A percentile compares a stretch with the other conserved stretches of the same genome.
Evolutionary conservation across 2,329 filamentous ascomycete genomes (phyloP).

Genomic region (Penicillium capsulatum): DNA sequence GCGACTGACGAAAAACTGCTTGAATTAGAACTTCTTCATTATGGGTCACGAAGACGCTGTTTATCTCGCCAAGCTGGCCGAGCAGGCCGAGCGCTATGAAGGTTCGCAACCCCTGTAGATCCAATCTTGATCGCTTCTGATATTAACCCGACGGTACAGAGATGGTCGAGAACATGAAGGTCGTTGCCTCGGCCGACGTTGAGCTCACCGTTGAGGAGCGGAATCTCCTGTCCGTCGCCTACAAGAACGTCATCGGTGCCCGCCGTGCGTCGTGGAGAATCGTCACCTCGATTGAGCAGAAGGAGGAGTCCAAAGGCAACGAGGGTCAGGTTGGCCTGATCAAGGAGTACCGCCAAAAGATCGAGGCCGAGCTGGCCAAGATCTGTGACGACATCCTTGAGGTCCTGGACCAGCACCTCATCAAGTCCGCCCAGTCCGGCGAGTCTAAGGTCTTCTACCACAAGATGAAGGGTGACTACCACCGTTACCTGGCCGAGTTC

Average conservation of each 20-base stretch:
- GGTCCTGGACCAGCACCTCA: conserved; percentile 88
- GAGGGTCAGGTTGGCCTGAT: conserved; percentile 83
- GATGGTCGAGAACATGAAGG: conserved; percentile 99
- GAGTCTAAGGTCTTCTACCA: conserved; percentile 99
- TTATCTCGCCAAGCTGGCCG: conserved; percentile 99
- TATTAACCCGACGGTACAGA: conserved; percentile 54
- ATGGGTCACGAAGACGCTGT: conserved; percentile 99
- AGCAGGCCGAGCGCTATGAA: conserved; percentile 99
- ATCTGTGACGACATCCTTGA: conserved; percentile 97
- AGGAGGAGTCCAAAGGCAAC: conserved; percentile 99
- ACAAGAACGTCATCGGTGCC: conserved; percentile 98
- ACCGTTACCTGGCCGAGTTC: conserved; percentile 98
- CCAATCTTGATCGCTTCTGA: conserved; percentile 1
- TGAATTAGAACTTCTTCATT: conserved; percentile 51
- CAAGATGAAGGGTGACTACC: conserved; percentile 99
- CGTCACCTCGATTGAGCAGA: conserved; percentile 97
- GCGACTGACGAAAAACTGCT: conserved; percentile 7
- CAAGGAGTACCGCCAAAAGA: conserved; percentile 98
- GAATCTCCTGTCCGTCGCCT: conserved; percentile 94
- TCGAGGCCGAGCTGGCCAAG: conserved; percentile 92
- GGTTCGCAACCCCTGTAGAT: conserved; percentile 55
- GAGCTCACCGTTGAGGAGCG: conserved; percentile 90
- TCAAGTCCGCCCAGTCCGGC: conserved; percentile 87
- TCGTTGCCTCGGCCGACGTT: conserved; percentile 80
- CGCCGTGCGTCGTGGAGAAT: conserved; percentile 98